These are phyloP conservation scores for Plasmodium chabaudi DNA, from an alignment of 169 alveolate genomes.

Conservation along the genomic window DNA sequence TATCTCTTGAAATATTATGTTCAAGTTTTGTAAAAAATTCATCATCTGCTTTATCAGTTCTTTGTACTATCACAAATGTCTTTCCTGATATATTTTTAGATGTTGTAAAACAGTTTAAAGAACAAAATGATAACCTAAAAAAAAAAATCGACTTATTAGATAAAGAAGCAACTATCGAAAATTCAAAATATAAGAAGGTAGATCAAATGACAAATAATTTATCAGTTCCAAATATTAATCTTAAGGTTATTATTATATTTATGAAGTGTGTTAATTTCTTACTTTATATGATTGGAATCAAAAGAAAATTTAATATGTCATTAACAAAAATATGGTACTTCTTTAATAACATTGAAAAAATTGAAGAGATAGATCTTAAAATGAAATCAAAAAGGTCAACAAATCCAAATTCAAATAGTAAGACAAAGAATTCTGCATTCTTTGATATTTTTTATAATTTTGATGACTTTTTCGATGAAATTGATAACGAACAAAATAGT, in stretches of 20 bases:
- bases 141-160: conserved; percentile 44
- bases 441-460: conserved; percentile 65
- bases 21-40: conserved; percentile 74
- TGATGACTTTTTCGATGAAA: conserved; percentile 46
- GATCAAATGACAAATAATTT: conserved; percentile 14
- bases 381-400: neutral
- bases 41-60: conserved; percentile 66
- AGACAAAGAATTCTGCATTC: neutral
- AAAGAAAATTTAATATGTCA: conserved; percentile 69
- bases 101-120: conserved; percentile 22
- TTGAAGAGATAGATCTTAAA: conserved; percentile 42
- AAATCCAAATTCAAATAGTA: neutral
- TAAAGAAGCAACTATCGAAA: conserved; percentile 23
- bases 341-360: conserved; percentile 56
- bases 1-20: conserved; percentile 63
- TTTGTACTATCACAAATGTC: conserved; percentile 47
- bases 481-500: conserved; percentile 8
- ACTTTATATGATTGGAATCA: conserved; percentile 62
- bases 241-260: conserved; percentile 65
- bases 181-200: conserved; percentile 15
- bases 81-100: conserved; percentile 51
- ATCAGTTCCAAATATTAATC: conserved; percentile 12
- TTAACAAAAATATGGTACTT: conserved; percentile 61
- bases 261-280: conserved; percentile 70
- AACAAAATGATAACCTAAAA: conserved; percentile 24